These are phyloP conservation scores for Oenanthe javanica DNA, from an alignment of 140 eudicot genomes.

Conservation along the genomic window DNA sequence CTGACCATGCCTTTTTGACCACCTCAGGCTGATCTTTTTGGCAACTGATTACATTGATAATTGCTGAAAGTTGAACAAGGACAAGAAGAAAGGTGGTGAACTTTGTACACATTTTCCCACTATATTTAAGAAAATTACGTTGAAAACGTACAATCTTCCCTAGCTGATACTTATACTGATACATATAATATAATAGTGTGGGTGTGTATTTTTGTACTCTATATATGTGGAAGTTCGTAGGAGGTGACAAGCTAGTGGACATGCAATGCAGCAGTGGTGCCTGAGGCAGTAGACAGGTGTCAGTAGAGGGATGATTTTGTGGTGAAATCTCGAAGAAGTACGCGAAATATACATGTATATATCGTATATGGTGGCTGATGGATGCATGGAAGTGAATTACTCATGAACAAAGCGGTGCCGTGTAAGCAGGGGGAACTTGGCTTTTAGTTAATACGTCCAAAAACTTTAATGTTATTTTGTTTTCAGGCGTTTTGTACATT, in stretches of 20 bases:
- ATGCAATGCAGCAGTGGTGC: neutral
- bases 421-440: neutral
- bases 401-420: slow-evolving; percentile 9
- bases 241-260: neutral
- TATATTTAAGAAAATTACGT: neutral
- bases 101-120: slow-evolving; percentile 11
- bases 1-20: slow-evolving; percentile 17
- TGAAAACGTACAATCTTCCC: neutral
- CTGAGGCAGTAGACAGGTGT: neutral
- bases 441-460: neutral
- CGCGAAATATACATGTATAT: neutral
- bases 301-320: neutral
- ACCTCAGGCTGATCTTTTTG: slow-evolving; percentile 8
- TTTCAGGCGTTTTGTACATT: neutral
- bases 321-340: neutral
- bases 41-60: slow-evolving; percentile 1
- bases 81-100: slow-evolving; percentile 20
- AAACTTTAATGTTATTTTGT: neutral
- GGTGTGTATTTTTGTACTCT: neutral
- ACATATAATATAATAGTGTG: no score
- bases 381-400: neutral
- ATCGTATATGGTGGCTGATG: neutral
- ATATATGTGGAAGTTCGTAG: neutral
- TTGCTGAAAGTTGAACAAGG: slow-evolving; percentile 15
- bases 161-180: neutral